Base-by-base conservation (phyloP, 345 rosid species). In the Pistacia integerrima region DNA sequence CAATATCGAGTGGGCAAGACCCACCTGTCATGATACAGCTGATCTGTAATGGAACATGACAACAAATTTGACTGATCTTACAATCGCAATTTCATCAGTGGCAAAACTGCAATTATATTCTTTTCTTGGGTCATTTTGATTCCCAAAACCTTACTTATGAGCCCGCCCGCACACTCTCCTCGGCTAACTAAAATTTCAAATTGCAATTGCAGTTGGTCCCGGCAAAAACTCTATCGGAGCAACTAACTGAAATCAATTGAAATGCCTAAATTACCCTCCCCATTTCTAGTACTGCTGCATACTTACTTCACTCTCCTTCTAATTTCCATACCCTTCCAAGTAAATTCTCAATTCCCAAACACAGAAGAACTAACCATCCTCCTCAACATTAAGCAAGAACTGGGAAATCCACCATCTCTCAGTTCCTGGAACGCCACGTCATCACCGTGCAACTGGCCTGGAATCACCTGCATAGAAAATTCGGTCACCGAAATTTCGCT, bases 361-460 rank as follows among this genome's bases (percentile, higher is more conserved):
- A 4, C 72, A 22, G 62, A 71, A 7, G 93, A 96, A 18, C 82
- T 70, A 71, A 20, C 88, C 17, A 82, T 84, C 77, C 93, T 96
- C 68, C 82, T 93, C 46, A 74, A 51, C 18, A 63, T 96, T 41
- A 90, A 85, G 81, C 87, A 78, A 64, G 79, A 73, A 33, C 88
- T 91, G 70, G 90, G 93, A 30, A 75, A 91, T 56, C 97, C 97
- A 64, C 54, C 84, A 38, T 73, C 85, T 35, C 84, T 93, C 75
- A 84, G 16, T 28, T 81, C 81, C 17, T 96, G 99, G 99, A 86
- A 66, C 84, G 18, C 85, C 58, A 75, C 88, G 4, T 82, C 93
- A 14, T 76, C 91, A 0, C 93, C 92, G 0, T 95, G 99, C 69
- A 38, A 70, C 16, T 95, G 98, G 99, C 75, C 84, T 8, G 85